Conservation (phyloP, 805 yeast species). For the Yarrowia divulgata region DNA sequence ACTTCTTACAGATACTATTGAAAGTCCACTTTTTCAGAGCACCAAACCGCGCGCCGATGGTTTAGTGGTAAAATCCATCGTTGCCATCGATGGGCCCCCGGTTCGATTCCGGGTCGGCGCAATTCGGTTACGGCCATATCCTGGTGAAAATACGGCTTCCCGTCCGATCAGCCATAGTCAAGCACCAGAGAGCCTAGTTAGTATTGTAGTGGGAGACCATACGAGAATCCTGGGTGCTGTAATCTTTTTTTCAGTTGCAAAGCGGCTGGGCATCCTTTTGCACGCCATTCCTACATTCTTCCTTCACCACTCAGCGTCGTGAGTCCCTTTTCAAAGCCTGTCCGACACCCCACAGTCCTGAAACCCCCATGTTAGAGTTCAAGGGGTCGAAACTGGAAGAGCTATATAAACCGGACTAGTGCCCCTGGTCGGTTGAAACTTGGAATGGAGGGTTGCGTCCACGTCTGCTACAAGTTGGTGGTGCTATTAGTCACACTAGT, state of each 20-base stretch:
- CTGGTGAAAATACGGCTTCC: constrained; percentile 40
- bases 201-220: constrained; percentile 40
- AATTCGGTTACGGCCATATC: constrained; percentile 39
- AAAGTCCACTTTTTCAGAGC: background rate
- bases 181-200: constrained; percentile 40
- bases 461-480: background rate
- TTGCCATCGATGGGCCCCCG: constrained; percentile 34
- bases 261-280: background rate
- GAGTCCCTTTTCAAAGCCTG: no score
- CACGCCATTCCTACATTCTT: no score
- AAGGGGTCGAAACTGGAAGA: no score
- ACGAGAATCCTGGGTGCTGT: constrained; percentile 40
- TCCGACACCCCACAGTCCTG: no score
- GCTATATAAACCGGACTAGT: no score
- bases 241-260: constrained; percentile 1
- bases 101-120: constrained; percentile 37
- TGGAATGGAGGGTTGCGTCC: no score
- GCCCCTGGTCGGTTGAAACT: no score
- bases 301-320: no score
- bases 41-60: constrained; percentile 10
- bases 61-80: constrained; percentile 34
- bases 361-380: no score
- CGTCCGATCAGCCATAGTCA: constrained; percentile 40
- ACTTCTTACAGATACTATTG: background rate
- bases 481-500: background rate